A percentile compares a stretch with the other conserved stretches of the same genome.
These are phyloP conservation scores for Penicillium bovifimosum DNA, from an alignment of 495 filamentous ascomycete genomes.

Conservation along the genomic window DNA sequence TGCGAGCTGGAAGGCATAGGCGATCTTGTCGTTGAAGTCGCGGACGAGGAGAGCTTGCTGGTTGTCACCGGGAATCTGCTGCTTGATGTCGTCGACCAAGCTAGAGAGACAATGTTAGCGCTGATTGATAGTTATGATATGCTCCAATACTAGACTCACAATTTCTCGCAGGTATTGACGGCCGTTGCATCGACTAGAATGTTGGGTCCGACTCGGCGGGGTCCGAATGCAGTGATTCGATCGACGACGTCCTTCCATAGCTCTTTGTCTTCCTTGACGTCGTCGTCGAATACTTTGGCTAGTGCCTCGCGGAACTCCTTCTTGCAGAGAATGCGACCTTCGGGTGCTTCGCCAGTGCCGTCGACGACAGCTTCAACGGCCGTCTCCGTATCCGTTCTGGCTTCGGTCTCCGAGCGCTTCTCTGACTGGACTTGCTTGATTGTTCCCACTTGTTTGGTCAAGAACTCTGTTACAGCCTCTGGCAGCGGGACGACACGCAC, in stretches of 20 bases:
- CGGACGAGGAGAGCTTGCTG: conserved; percentile 56
- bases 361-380: conserved; percentile 24
- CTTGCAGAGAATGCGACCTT: conserved; percentile 54
- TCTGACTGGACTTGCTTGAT: conserved; percentile 77
- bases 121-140: background rate
- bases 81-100: conserved; percentile 36
- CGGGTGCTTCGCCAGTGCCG: conserved; percentile 45
- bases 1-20: conserved; percentile 91
- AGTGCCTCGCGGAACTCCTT: conserved; percentile 74
- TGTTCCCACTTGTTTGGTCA: conserved; percentile 68
- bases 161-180: conserved; percentile 64
- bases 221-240: conserved; percentile 84
- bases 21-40: conserved; percentile 83
- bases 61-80: conserved; percentile 25
- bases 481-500: conserved; percentile 80
- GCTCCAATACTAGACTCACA: conserved; percentile 46
- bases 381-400: conserved; percentile 34
- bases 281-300: conserved; percentile 54
- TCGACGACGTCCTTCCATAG: conserved; percentile 73
- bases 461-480: conserved; percentile 71
- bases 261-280: conserved; percentile 58
- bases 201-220: conserved; percentile 79
- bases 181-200: conserved; percentile 80
- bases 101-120: conserved; percentile 20
- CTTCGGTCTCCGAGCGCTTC: conserved; percentile 43